Percentiles rank a stretch among this genome's conserved stretches.
phyloP scores from a whole-genome alignment of 2,329 filamentous ascomycete genomes.

The Microsporum audouinii region DNA sequence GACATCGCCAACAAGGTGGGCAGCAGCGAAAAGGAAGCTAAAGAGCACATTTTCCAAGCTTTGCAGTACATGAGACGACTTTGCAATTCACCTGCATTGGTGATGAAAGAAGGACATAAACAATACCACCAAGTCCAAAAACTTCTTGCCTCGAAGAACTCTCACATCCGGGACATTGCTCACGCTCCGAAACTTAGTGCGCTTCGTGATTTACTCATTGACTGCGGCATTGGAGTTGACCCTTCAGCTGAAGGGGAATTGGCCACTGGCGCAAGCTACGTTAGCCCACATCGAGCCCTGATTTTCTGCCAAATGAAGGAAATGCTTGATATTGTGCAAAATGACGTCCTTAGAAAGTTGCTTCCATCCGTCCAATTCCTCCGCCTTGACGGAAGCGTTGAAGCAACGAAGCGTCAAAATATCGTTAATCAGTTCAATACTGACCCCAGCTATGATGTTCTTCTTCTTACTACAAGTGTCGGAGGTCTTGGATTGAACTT shows the following conservation, averaged over 20 bases:
- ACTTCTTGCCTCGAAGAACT: constrained; percentile 65
- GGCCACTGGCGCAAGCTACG: constrained; percentile 57
- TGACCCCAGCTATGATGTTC: constrained; percentile 88
- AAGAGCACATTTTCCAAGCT: constrained; percentile 98
- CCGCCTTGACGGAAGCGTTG: constrained; percentile 85
- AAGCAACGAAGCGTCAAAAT: constrained; percentile 85
- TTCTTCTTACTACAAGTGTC: constrained; percentile 88
- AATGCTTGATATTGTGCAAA: constrained; percentile 98
- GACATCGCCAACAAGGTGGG: constrained; percentile 74
- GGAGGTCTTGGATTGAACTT: constrained; percentile 90
- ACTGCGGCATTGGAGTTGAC: constrained; percentile 87
- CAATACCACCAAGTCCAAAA: constrained; percentile 80
- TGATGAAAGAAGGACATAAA: constrained; percentile 87
- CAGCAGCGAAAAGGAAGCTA: constrained; percentile 78
- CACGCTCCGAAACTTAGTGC: constrained; percentile 92
- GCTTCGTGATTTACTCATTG: constrained; percentile 84
- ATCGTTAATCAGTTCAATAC: constrained; percentile 99
- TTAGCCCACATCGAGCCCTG: constrained; percentile 88
- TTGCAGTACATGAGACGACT: constrained; percentile 99
- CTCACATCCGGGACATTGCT: constrained; percentile 67
- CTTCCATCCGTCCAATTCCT: constrained; percentile 88
- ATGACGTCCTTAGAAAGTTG: constrained; percentile 77
- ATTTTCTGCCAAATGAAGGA: constrained; percentile 99
- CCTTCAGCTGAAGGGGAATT: constrained; percentile 48
- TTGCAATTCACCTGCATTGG: constrained; percentile 91